A percentile compares a stretch with the other conserved stretches of the same genome.
phyloP scores from a whole-genome alignment of 169 alveolate species.

The Plasmodium inui region DNA sequence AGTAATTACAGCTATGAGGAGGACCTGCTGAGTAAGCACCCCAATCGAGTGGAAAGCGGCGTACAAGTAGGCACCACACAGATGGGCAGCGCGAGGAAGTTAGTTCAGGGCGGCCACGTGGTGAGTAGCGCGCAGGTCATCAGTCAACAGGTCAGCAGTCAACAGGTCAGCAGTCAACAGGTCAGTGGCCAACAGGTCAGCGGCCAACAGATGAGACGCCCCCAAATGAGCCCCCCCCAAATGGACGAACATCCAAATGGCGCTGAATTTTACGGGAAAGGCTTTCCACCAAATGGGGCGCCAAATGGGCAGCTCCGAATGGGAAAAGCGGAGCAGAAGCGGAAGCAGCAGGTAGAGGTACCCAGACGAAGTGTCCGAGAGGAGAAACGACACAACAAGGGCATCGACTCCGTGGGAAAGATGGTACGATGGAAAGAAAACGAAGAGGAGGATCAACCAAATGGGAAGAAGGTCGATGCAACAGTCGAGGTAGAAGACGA shows the following conservation, averaged over 20 bases:
- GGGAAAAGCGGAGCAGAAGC: background rate
- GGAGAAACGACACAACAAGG: background rate
- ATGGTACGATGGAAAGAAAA: background rate
- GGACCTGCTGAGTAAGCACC: background rate
- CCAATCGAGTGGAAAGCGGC: background rate
- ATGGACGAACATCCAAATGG: background rate
- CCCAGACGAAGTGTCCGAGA: background rate
- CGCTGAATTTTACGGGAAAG: background rate
- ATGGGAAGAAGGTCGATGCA: background rate
- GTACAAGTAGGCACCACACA: background rate
- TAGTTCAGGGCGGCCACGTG: background rate
- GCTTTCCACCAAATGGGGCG: background rate
- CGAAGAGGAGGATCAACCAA: background rate
- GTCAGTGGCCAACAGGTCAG: too few relatives aligned
- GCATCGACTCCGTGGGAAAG: background rate
- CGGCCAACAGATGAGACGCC: too few relatives aligned
- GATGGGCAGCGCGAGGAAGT: background rate
- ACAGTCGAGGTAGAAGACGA: background rate
- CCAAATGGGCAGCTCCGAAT: background rate
- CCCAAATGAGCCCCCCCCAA: background rate
- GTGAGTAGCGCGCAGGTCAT: background rate
- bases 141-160: too few relatives aligned
- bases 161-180: too few relatives aligned
- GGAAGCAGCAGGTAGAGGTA: background rate
- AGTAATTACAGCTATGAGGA: background rate